phyloP scores from a whole-genome alignment of 2,329 filamentous ascomycete genomes.

The Cucurbitaria berberidis region DNA sequence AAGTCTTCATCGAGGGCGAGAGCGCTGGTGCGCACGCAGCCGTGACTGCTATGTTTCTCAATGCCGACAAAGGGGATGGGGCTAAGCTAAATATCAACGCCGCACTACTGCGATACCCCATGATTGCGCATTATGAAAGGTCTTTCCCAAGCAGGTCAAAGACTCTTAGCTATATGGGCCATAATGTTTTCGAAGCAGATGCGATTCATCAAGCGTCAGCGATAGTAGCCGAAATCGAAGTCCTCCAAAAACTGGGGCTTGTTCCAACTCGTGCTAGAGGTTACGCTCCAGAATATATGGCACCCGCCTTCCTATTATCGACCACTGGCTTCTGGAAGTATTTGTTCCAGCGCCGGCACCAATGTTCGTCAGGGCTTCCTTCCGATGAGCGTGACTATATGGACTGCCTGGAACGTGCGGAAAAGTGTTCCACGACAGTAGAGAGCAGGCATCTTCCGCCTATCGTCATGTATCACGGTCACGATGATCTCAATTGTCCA shows the following conservation, averaged over 20 bases:
- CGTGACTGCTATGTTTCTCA: constrained; percentile 1
- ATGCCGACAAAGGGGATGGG: background rate
- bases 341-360: background rate
- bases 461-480: constrained; percentile 1
- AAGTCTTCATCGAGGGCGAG: background rate
- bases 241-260: background rate
- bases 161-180: background rate
- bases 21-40: constrained; percentile 1
- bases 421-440: background rate
- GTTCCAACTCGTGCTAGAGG: background rate
- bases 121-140: constrained; percentile 1
- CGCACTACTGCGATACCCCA: background rate
- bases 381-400: background rate
- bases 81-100: background rate
- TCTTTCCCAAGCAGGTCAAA: background rate
- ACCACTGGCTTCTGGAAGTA: background rate
- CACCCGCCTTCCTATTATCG: background rate
- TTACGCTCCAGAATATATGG: background rate
- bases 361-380: background rate
- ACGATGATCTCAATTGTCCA: background rate
- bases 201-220: background rate
- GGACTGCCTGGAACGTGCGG: background rate
- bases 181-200: background rate
- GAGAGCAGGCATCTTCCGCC: background rate
- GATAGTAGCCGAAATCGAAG: background rate